phyloP scores from a whole-genome alignment of 2,329 filamentous ascomycete species.

The Pestalotiopsis sp. region DNA sequence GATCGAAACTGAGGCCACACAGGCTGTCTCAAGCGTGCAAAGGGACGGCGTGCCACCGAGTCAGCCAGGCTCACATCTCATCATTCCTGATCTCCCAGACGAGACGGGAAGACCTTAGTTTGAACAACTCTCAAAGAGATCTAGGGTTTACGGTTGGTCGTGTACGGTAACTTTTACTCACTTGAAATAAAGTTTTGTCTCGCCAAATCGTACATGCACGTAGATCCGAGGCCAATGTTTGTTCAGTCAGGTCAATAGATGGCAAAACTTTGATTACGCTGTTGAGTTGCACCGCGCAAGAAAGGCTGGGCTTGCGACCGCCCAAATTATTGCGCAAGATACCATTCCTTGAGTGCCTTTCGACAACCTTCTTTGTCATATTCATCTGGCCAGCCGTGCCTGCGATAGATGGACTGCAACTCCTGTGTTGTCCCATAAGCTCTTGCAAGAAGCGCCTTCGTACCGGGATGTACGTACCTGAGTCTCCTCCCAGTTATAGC shows the following conservation, averaged over 20 bases:
- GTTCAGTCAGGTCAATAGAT: neutral
- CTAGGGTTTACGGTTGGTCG: too few relatives aligned
- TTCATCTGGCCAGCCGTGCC: neutral
- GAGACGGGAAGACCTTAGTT: neutral
- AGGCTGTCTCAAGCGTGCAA: too few relatives aligned
- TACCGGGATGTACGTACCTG: neutral
- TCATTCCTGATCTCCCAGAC: neutral
- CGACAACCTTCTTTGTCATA: neutral
- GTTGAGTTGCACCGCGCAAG: too few relatives aligned
- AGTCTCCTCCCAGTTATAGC: neutral
- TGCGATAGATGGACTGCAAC: neutral
- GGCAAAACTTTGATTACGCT: neutral
- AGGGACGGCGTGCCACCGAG: neutral
- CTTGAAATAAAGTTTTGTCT: neutral
- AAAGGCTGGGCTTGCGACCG: too few relatives aligned
- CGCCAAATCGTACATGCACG: neutral
- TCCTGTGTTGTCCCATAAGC: neutral
- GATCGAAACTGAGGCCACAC: neutral
- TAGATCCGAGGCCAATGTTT: neutral
- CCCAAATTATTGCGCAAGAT: neutral
- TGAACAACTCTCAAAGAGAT: too few relatives aligned
- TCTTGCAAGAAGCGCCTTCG: too few relatives aligned
- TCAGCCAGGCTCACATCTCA: neutral
- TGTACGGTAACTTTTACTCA: too few relatives aligned
- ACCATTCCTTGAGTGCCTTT: neutral